Conservation (phyloP, 2,329 filamentous ascomycete species). For the Talaromyces sp. region DNA sequence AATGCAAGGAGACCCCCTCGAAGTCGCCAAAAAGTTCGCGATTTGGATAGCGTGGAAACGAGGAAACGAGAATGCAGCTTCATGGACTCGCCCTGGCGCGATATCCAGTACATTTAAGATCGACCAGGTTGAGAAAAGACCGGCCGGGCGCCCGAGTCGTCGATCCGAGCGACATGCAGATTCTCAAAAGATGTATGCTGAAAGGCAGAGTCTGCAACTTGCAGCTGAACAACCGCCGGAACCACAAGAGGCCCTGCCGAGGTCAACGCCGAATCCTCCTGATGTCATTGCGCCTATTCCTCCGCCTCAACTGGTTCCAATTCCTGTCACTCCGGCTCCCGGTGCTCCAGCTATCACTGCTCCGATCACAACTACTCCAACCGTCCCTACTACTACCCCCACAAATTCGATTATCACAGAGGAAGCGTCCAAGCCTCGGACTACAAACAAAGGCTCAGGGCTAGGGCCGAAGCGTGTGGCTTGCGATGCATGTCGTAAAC, state of each 20-base stretch:
- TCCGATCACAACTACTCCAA: constrained; percentile 20
- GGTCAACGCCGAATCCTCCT: constrained; percentile 24
- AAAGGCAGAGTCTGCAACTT: constrained; percentile 37
- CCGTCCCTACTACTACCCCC: constrained; percentile 9
- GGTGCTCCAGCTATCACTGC: background rate
- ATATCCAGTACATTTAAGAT: constrained; percentile 50
- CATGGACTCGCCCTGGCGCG: constrained; percentile 60
- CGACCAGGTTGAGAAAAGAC: constrained; percentile 52
- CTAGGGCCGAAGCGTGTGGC: constrained; percentile 59
- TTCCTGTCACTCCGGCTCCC: constrained; percentile 13
- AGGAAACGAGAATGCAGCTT: constrained; percentile 60
- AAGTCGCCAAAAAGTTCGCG: constrained; percentile 58
- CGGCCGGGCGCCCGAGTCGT: constrained; percentile 54
- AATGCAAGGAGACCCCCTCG: constrained; percentile 58
- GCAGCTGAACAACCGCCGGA: constrained; percentile 29
- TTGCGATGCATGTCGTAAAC: constrained; percentile 61
- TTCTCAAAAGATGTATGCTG: constrained; percentile 40
- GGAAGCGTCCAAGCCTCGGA: constrained; percentile 35
- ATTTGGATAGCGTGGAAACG: constrained; percentile 67
- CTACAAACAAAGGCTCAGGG: constrained; percentile 55
- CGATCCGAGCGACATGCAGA: constrained; percentile 54
- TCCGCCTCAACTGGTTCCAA: constrained; percentile 21
- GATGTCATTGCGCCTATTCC: constrained; percentile 21
- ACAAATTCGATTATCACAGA: constrained; percentile 28
- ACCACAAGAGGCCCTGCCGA: constrained; percentile 17